Conservation (phyloP, 106 monocot species). For the Gastrodia elata region DNA sequence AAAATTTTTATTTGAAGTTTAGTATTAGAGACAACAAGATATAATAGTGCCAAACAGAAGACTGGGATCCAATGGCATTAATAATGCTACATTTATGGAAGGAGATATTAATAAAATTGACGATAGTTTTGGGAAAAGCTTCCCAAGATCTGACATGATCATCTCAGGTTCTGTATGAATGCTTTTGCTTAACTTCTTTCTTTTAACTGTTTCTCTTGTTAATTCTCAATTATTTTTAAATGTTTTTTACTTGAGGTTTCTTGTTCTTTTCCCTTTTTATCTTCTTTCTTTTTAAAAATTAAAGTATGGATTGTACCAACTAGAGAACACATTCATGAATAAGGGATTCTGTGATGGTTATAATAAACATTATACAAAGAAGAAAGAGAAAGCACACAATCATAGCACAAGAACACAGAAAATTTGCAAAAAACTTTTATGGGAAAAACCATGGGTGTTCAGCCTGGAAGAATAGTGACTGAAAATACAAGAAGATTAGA, state of each 20-base stretch:
- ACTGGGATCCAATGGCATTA: conserved; percentile 76
- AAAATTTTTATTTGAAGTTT: no score
- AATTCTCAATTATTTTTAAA: neutral
- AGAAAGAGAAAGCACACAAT: no score
- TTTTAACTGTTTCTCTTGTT: neutral
- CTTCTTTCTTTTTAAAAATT: neutral
- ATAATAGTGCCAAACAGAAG: no score
- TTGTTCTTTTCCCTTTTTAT: neutral
- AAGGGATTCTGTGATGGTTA: neutral
- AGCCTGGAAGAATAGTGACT: no score
- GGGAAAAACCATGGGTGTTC: no score
- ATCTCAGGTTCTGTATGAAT: conserved; percentile 59
- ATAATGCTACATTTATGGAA: conserved; percentile 89
- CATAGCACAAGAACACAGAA: no score
- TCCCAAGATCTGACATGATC: conserved; percentile 85
- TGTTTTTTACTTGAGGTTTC: neutral
- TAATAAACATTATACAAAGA: no score
- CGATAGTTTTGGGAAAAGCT: conserved; percentile 74
- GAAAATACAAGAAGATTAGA: no score
- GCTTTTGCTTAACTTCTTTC: neutral
- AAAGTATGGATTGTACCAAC: neutral
- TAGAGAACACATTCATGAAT: neutral
- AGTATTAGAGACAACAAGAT: no score
- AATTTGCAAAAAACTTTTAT: no score
- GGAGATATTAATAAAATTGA: conserved; percentile 95